Evolutionary conservation across 768 basidiomycete genomes (phyloP).

Genomic region (Serendipita indica): DNA sequence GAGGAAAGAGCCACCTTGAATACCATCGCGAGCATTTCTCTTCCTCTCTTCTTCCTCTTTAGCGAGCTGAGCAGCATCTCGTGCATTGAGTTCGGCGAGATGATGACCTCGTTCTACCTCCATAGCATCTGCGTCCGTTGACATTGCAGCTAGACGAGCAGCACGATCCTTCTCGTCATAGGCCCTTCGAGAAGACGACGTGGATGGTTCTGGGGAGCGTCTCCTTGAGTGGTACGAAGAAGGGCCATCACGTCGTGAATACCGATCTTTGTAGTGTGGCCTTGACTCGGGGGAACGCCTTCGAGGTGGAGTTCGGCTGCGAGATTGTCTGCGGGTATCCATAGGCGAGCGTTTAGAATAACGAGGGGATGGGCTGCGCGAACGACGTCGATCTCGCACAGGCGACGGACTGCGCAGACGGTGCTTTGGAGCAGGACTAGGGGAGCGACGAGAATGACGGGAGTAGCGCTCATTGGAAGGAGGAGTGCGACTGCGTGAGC

Average conservation of each 20-base stretch:
- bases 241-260: conserved; percentile 14
- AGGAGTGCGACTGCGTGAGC: conserved; percentile 30
- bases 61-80: neutral
- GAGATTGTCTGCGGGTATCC: conserved; percentile 20
- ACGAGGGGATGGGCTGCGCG: conserved; percentile 18
- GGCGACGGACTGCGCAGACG: neutral
- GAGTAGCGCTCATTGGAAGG: conserved; percentile 31
- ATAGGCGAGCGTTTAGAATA: conserved; percentile 20
- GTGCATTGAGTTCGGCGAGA: conserved; percentile 34
- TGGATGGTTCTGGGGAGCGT: conserved; percentile 32
- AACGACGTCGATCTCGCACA: neutral
- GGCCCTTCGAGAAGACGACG: conserved; percentile 21
- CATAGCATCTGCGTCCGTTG: conserved; percentile 51
- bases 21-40: conserved; percentile 4
- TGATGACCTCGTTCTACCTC: conserved; percentile 56
- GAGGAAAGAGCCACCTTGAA: neutral
- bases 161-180: conserved; percentile 41
- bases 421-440: neutral
- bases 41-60: neutral
- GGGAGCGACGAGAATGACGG: conserved; percentile 24
- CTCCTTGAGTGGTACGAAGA: conserved; percentile 20
- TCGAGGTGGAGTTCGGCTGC: conserved; percentile 7
- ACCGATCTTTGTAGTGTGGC: conserved; percentile 21
- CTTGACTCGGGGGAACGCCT: conserved; percentile 23
- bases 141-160: conserved; percentile 85